phyloP scores from a whole-genome alignment of 1,284 basidiomycete genomes.

The Boletus hoseneyae region DNA sequence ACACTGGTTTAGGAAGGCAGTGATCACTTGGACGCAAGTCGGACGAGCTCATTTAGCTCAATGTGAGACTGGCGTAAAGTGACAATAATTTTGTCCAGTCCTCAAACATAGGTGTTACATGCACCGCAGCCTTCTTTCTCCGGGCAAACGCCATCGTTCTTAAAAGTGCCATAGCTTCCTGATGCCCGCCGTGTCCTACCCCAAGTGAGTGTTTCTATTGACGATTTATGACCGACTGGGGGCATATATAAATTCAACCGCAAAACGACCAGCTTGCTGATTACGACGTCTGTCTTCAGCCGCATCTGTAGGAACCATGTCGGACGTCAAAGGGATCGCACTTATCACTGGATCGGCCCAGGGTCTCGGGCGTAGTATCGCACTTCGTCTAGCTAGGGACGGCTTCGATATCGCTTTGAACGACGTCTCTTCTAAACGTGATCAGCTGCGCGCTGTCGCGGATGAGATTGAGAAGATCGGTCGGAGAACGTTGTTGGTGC shows the following conservation, averaged over 20 bases:
- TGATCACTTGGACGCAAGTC: too few species aligned
- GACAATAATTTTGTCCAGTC: too few species aligned
- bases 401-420: conserved; percentile 16
- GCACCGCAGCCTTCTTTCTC: too few species aligned
- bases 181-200: not conserved
- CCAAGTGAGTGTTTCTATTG: not conserved
- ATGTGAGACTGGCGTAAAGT: too few species aligned
- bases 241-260: not conserved
- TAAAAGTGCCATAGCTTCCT: not conserved
- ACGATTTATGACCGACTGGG: not conserved
- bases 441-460: conserved; percentile 5
- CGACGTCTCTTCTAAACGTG: conserved; percentile 10
- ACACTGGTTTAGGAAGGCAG: too few species aligned
- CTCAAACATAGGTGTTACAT: too few species aligned
- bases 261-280: not conserved
- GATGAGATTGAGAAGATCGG: conserved; percentile 8
- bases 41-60: too few species aligned
- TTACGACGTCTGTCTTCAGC: not conserved
- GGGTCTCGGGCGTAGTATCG: conserved; percentile 12
- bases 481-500: conserved; percentile 2
- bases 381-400: conserved; percentile 17
- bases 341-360: conserved; percentile 17
- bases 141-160: too few species aligned
- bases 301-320: conserved; percentile 1
- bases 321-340: conserved; percentile 4